Conservation (phyloP, 331 rosid genomes). For the Cydonia oblonga region DNA sequence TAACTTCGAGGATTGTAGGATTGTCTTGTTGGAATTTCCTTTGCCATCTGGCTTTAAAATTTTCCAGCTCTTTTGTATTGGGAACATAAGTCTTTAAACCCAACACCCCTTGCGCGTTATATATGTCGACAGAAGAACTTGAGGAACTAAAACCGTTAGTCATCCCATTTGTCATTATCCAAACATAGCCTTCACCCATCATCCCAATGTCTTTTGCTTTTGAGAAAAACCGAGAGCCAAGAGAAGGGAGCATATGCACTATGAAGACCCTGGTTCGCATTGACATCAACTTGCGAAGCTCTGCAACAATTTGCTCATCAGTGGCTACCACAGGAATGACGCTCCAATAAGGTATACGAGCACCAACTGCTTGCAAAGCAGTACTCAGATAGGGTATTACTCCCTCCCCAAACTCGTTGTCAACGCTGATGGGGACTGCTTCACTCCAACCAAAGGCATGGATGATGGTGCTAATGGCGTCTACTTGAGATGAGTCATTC, state of each 20-base stretch:
- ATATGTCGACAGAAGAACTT: background rate
- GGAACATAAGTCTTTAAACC: background rate
- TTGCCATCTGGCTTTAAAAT: background rate
- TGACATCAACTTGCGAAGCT: background rate
- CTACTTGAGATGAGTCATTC: background rate
- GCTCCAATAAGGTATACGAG: background rate
- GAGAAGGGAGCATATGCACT: background rate
- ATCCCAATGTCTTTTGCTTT: background rate
- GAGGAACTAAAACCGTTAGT: background rate
- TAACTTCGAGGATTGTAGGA: background rate
- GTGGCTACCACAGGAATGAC: background rate
- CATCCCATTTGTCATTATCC: constrained; percentile 6
- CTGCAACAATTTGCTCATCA: background rate
- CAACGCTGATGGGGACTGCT: background rate
- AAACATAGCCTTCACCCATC: background rate
- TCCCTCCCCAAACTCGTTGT: background rate
- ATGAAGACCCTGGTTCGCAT: background rate
- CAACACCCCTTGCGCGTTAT: background rate
- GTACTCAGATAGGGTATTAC: constrained; percentile 1
- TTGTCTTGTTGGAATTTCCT: background rate
- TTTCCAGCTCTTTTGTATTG: background rate
- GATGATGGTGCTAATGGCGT: background rate
- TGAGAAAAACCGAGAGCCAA: background rate
- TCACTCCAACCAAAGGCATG: constrained; percentile 1
- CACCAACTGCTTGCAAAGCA: background rate